Evolutionary conservation across 495 filamentous ascomycete genomes (phyloP), one percentile per base, ranked within the genome.

Genomic region (Hyphodiscus hymeniophilus): DNA sequence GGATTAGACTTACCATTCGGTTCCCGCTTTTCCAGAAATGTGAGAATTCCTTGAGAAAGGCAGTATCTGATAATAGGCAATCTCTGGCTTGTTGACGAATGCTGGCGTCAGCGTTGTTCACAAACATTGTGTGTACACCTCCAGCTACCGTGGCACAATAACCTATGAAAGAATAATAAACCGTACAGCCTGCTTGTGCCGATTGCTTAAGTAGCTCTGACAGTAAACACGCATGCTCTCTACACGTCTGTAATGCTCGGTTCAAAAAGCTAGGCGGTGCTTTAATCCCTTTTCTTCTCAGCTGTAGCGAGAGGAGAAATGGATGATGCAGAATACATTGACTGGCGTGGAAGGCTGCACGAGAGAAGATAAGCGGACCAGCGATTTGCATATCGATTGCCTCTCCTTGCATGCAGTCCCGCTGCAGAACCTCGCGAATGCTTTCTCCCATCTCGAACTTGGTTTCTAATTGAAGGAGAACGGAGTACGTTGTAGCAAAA

Each of bases 291-390:
- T 57, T 60, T 4, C 45, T 38, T n/a, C 48, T 55, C 7, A 65
- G 38, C 0, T 55, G 51, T 21, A 48, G 35, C 5, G 52, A 55
- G 7, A 63, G 13, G 2, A 63, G 34, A 21, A 66, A 62, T 0
- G 58, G 62, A 21, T 66, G 62, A 32, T 62, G 57, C 6, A 66
- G 30, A 3, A 66, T 44, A 43, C 62, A 66, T 30, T 63, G 58
- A 8, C 60, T 60, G 2, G 63, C 47, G 20, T 64, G 62, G 34
- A 59, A 66, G 2, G 64, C 42, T 3, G 62, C 55, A 13, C 57
- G 54, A 2, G 61, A 56, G 22, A 61, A 66, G 4, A 64, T 47
- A 3, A 60, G 22, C 24, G 59, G 63, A 0, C 53, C 60, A 8
- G 49, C 39, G 15, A 59, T 35, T 12, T 59, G 52, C 18, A 43